These are phyloP conservation scores for Immersiporthe knoxdaviesiana DNA, from an alignment of 2,329 filamentous ascomycete species.

Conservation along the genomic window DNA sequence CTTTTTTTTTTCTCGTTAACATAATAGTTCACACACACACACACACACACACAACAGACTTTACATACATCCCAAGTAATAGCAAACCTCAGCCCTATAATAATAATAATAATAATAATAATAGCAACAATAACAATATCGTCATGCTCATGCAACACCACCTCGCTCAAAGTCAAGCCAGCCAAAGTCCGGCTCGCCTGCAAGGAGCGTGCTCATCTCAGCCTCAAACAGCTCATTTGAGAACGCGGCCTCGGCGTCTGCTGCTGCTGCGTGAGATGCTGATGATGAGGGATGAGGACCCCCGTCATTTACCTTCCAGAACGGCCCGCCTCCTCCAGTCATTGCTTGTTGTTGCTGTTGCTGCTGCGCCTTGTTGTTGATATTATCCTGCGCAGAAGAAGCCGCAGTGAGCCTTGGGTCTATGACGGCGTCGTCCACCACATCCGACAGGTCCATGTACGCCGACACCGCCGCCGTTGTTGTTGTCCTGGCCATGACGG, in stretches of 20 bases:
- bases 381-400: neutral
- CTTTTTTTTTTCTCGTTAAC: neutral
- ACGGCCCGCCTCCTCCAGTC: slow-evolving; percentile 3
- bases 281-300: neutral
- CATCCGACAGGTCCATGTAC: neutral
- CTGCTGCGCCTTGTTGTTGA: neutral
- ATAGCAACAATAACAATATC: no score
- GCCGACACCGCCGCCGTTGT: neutral
- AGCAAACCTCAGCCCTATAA: neutral
- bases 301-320: slow-evolving; percentile 18
- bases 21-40: neutral
- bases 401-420: slow-evolving; percentile 23
- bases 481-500: neutral
- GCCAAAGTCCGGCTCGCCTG: slow-evolving; percentile 32
- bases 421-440: slow-evolving; percentile 21
- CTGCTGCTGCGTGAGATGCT: neutral
- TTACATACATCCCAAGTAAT: neutral
- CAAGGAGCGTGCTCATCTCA: slow-evolving; percentile 31
- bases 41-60: neutral
- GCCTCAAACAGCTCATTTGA: slow-evolving; percentile 33
- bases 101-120: no score
- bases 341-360: no score
- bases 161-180: slow-evolving; percentile 28
- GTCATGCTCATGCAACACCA: neutral
- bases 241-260: slow-evolving; percentile 28